These are phyloP conservation scores for Panaeolus papilionaceus DNA, from an alignment of 768 basidiomycete species.

Conservation along the genomic window DNA sequence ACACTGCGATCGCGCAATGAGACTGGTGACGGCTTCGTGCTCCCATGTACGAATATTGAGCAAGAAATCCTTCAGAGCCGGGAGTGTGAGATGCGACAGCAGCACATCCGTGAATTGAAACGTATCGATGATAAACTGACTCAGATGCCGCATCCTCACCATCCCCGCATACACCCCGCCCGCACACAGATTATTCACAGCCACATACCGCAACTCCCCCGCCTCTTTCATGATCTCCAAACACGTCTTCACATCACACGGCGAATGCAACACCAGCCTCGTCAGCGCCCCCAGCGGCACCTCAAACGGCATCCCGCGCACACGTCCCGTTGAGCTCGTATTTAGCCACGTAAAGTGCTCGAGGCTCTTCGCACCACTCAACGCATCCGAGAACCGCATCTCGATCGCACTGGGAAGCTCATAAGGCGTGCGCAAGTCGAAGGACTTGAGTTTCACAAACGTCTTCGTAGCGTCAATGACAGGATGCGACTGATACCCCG, in stretches of 20 bases:
- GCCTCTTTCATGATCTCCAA: background rate
- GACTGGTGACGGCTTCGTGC: slow-evolving; percentile 18
- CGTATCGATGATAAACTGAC: slow-evolving; percentile 3
- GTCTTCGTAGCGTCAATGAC: background rate
- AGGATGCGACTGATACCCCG: background rate
- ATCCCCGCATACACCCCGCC: background rate
- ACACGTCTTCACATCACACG: background rate
- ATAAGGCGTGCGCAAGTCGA: background rate
- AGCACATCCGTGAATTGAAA: slow-evolving; percentile 19
- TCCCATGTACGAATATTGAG: slow-evolving; percentile 27
- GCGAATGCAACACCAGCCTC: background rate
- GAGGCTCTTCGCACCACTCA: background rate
- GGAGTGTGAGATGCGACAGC: slow-evolving; percentile 20
- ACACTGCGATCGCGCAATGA: slow-evolving; percentile 28
- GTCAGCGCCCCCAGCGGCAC: background rate
- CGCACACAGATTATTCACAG: background rate
- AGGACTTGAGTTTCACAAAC: background rate
- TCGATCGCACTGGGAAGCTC: background rate
- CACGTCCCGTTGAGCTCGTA: background rate
- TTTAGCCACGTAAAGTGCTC: background rate
- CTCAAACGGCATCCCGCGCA: background rate
- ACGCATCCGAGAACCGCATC: background rate
- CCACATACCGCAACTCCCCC: background rate
- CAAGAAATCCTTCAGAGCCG: slow-evolving; percentile 25
- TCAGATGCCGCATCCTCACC: background rate